Evolutionary conservation across 805 yeast genomes (phyloP).

Genomic region (Wickerhamiella allomyrinae): DNA sequence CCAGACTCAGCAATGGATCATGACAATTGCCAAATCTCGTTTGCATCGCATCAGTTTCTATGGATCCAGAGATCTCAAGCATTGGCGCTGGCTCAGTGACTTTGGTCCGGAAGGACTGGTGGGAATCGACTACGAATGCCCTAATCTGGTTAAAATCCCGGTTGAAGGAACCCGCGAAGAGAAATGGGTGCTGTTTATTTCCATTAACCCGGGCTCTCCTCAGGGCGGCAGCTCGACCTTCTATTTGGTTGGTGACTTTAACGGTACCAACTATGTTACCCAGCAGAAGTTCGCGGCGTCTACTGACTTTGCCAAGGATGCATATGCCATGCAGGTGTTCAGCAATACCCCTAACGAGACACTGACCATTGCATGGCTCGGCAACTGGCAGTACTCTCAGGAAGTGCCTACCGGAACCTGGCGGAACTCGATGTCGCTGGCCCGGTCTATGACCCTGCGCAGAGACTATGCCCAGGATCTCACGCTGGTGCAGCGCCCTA

Average conservation of each 20-base stretch:
- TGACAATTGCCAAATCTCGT: constrained; percentile 12
- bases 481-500: constrained; percentile 8
- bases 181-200: constrained; percentile 29
- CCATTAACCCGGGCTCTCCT: constrained; percentile 32
- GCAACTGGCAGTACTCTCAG: constrained; percentile 31
- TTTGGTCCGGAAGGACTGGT: constrained; percentile 10
- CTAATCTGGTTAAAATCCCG: constrained; percentile 26
- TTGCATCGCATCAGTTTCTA: constrained; percentile 13
- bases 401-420: constrained; percentile 27
- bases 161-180: constrained; percentile 14
- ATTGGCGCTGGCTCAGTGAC: constrained; percentile 9
- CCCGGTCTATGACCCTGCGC: constrained; percentile 6
- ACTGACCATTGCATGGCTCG: constrained; percentile 31
- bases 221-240: constrained; percentile 29
- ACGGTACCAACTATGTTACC: constrained; percentile 27
- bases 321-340: constrained; percentile 29
- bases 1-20: constrained; percentile 10
- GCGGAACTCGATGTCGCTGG: constrained; percentile 27
- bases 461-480: constrained; percentile 5
- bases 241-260: constrained; percentile 31
- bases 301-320: constrained; percentile 28
- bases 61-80: constrained; percentile 9
- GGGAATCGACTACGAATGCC: constrained; percentile 32
- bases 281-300: constrained; percentile 22
- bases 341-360: constrained; percentile 21